Evolutionary conservation across 257 asterid genomes (phyloP).

Genomic region (Gentiana dahurica): DNA sequence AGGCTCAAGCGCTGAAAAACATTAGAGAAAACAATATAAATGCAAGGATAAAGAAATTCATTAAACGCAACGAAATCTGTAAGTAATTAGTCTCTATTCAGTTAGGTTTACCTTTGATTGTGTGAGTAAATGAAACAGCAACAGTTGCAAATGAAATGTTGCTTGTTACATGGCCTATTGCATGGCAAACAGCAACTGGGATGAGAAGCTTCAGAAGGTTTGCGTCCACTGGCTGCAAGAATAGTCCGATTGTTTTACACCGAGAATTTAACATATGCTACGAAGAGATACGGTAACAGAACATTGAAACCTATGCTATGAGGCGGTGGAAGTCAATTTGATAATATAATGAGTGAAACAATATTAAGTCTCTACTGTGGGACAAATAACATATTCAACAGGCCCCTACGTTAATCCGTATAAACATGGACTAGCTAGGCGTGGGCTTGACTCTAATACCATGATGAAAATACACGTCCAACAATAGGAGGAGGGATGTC

Average conservation of each 20-base stretch:
- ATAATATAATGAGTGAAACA: too few relatives aligned
- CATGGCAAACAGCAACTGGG: slow-evolving; percentile 83
- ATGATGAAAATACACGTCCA: too few relatives aligned
- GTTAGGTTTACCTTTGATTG: slow-evolving; percentile 54
- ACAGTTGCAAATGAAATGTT: slow-evolving; percentile 86
- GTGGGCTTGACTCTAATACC: too few relatives aligned
- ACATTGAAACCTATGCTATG: too few relatives aligned
- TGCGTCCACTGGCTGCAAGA: slow-evolving; percentile 57
- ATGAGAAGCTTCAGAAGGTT: slow-evolving; percentile 71
- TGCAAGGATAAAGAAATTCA: neutral
- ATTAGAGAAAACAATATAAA: slow-evolving; percentile 6
- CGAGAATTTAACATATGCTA: neutral
- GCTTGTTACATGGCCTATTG: slow-evolving; percentile 76
- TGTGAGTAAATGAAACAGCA: slow-evolving; percentile 93
- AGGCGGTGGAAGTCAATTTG: too few relatives aligned
- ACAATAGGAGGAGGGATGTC: too few relatives aligned
- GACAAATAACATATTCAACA: too few relatives aligned
- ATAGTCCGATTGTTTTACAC: slow-evolving; percentile 5
- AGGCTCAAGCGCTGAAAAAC: slow-evolving; percentile 87
- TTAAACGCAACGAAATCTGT: neutral
- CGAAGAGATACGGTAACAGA: too few relatives aligned
- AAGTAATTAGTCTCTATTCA: neutral
- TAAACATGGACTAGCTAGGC: too few relatives aligned
- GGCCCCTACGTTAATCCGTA: too few relatives aligned
- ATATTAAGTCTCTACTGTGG: too few relatives aligned